Evolutionary conservation across 805 yeast genomes (phyloP).

Genomic region (Clavispora santaluciae): DNA sequence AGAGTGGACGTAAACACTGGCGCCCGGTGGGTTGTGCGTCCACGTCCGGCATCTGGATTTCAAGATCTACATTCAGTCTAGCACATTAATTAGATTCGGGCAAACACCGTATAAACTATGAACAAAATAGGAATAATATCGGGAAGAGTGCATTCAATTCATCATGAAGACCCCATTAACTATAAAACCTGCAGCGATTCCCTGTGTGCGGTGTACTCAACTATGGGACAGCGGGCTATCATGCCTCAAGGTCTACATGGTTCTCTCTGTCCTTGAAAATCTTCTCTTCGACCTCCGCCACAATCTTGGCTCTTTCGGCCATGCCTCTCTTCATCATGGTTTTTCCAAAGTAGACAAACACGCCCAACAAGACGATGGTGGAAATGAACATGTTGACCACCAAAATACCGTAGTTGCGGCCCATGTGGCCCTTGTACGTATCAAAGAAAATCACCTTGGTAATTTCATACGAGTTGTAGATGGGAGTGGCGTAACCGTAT

Average conservation of each 20-base stretch:
- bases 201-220: too few relatives aligned
- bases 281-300: constrained; percentile 8
- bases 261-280: constrained; percentile 7
- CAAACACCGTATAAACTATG: too few relatives aligned
- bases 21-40: too few relatives aligned
- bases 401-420: constrained; percentile 56
- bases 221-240: not conserved
- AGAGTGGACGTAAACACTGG: not conserved
- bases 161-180: too few relatives aligned
- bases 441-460: constrained; percentile 55
- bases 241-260: not conserved
- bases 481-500: constrained; percentile 66
- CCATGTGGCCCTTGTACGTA: constrained; percentile 52
- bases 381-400: constrained; percentile 57
- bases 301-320: constrained; percentile 12
- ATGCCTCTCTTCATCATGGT: constrained; percentile 26
- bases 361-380: constrained; percentile 39
- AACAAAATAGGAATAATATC: too few relatives aligned
- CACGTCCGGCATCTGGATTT: too few relatives aligned
- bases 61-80: not conserved
- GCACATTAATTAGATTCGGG: too few relatives aligned
- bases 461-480: constrained; percentile 60
- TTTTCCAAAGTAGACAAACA: constrained; percentile 38
- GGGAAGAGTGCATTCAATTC: too few relatives aligned
- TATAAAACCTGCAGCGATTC: too few relatives aligned